Conservation (phyloP, 1,284 basidiomycete species). For the Mycena sp. region DNA sequence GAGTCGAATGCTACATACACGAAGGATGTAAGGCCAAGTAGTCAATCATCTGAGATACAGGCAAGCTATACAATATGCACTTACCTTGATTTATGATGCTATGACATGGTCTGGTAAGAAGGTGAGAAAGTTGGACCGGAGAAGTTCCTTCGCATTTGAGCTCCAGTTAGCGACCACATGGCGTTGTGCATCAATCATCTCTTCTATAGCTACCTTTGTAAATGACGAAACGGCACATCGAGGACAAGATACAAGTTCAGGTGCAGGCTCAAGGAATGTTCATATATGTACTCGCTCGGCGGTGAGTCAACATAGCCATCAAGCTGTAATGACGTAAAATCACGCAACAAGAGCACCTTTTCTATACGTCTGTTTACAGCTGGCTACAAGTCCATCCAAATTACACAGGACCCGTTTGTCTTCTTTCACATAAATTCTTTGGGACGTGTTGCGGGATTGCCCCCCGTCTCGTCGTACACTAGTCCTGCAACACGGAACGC, state of each 20-base stretch:
- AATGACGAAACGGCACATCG: slow-evolving; percentile 87
- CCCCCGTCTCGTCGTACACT: slow-evolving; percentile 83
- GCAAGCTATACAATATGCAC: too few species aligned
- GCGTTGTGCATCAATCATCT: too few species aligned
- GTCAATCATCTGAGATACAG: too few species aligned
- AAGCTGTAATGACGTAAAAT: slow-evolving; percentile 21
- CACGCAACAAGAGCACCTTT: neutral
- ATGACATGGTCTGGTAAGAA: slow-evolving; percentile 92
- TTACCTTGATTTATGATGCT: slow-evolving; percentile 91
- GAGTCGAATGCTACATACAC: slow-evolving; percentile 84
- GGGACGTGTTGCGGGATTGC: slow-evolving; percentile 72
- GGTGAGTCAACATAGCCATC: neutral
- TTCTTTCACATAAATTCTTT: slow-evolving; percentile 68
- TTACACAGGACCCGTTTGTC: slow-evolving; percentile 11
- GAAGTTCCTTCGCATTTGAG: slow-evolving; percentile 50
- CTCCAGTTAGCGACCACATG: neutral
- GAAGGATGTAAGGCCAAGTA: too few species aligned
- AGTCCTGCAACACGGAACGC: slow-evolving; percentile 85
- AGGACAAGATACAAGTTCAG: too few species aligned
- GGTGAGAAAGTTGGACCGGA: slow-evolving; percentile 88
- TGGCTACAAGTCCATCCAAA: neutral
- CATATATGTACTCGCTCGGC: too few species aligned
- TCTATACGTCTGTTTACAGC: neutral
- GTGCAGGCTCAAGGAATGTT: neutral
- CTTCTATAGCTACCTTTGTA: slow-evolving; percentile 84